A percentile compares a stretch with the other conserved stretches of the same genome.
Conservation (phyloP, 169 alveolate genomes). For the Babesia sp. region DNA sequence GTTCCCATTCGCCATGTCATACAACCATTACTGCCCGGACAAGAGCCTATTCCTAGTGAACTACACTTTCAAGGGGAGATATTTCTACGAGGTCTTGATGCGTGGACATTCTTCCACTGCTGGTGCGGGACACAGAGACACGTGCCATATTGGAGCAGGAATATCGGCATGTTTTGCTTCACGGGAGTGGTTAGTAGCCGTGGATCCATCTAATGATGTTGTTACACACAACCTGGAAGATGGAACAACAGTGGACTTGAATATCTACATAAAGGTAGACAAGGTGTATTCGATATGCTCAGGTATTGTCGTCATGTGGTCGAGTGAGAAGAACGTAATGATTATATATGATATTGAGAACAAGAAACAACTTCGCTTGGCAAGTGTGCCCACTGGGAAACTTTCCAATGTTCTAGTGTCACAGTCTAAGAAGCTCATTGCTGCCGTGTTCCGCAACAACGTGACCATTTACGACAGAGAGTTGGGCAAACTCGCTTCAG, state of each 20-base stretch:
- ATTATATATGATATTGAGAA: slow-evolving; percentile 6
- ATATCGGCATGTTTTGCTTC: slow-evolving; percentile 45
- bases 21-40: slow-evolving; percentile 34
- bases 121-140: not conserved
- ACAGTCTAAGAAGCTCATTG: slow-evolving; percentile 59
- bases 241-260: not conserved
- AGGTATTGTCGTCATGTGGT: slow-evolving; percentile 35
- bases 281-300: slow-evolving; percentile 42
- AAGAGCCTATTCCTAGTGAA: slow-evolving; percentile 29
- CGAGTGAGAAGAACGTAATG: slow-evolving; percentile 4
- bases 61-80: slow-evolving; percentile 11
- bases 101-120: not conserved
- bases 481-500: slow-evolving; percentile 58
- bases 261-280: slow-evolving; percentile 3
- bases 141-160: slow-evolving; percentile 14
- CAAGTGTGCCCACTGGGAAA: slow-evolving; percentile 38
- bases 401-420: slow-evolving; percentile 62
- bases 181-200: slow-evolving; percentile 8
- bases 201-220: not conserved
- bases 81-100: slow-evolving; percentile 4
- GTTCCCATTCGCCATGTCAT: slow-evolving; percentile 1
- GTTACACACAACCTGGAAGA: slow-evolving; percentile 13
- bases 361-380: not conserved
- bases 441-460: slow-evolving; percentile 64
- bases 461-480: slow-evolving; percentile 70